phyloP scores from a whole-genome alignment of 2,329 filamentous ascomycete genomes.

The Botrytis pseudocinerea region DNA sequence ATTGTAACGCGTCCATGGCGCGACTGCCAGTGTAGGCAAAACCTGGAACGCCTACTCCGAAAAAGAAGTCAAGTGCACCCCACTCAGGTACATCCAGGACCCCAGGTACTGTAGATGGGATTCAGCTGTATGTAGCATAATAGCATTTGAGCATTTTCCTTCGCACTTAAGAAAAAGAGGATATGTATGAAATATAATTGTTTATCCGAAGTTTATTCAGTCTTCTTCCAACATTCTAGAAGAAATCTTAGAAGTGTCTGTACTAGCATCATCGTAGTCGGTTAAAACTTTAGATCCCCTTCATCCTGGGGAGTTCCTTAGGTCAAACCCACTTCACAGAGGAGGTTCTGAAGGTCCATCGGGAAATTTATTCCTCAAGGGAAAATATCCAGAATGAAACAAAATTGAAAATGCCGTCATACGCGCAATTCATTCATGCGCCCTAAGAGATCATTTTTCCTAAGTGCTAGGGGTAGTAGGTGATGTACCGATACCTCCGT shows the following conservation, averaged over 20 bases:
- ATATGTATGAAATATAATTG: not conserved
- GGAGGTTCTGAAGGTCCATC: not conserved
- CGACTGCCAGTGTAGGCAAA: not conserved
- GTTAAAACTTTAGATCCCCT: conserved; percentile 1
- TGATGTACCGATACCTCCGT: conserved; percentile 2
- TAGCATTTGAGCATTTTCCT: not conserved
- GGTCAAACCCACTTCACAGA: conserved; percentile 10
- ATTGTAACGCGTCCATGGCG: conserved; percentile 1
- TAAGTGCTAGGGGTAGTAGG: not conserved
- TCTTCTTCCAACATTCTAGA: conserved; percentile 12
- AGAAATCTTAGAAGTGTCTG: not conserved
- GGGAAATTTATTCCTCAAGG: conserved; percentile 1
- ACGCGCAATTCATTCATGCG: conserved; percentile 32
- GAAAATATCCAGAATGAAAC: conserved; percentile 12
- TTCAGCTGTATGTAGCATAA: not conserved
- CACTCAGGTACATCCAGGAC: conserved; percentile 16
- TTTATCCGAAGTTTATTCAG: conserved; percentile 4
- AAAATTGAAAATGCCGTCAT: conserved; percentile 31
- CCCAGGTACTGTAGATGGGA: conserved; percentile 12
- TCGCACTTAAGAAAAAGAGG: not conserved
- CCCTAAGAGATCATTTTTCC: conserved; percentile 12
- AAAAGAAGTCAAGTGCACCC: conserved; percentile 6
- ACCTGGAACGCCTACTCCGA: not conserved
- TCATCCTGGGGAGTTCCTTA: conserved; percentile 14
- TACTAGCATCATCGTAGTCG: conserved; percentile 11